Percentiles rank a stretch among this genome's conserved stretches.
Evolutionary conservation across 2,329 filamentous ascomycete genomes (phyloP).

Genomic region (Nigrograna mackinnonii): DNA sequence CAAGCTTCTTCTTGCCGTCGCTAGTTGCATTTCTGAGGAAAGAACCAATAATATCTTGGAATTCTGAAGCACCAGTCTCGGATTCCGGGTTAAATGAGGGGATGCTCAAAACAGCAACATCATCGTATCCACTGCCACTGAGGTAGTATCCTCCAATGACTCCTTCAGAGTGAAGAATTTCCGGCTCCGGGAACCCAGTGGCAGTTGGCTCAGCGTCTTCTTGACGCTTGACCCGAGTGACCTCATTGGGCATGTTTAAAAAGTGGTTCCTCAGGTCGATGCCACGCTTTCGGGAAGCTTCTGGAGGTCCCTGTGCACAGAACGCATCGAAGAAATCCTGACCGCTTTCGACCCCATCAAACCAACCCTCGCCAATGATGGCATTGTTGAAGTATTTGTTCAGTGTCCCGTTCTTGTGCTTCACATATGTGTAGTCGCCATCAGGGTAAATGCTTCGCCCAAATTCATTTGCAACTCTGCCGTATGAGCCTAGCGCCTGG

Average conservation of each 20-base stretch:
- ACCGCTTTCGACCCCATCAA: slow-evolving; percentile 34
- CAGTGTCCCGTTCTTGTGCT: slow-evolving; percentile 27
- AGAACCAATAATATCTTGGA: slow-evolving; percentile 31
- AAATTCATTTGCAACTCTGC: slow-evolving; percentile 9
- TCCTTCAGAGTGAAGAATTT: slow-evolving; percentile 24
- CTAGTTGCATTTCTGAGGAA: slow-evolving; percentile 50
- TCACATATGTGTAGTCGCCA: slow-evolving; percentile 17
- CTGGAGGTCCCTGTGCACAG: slow-evolving; percentile 12
- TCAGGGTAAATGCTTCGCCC: slow-evolving; percentile 11
- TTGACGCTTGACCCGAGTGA: slow-evolving; percentile 9
- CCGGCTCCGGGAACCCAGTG: slow-evolving; percentile 33
- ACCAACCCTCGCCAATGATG: slow-evolving; percentile 11
- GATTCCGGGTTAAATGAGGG: slow-evolving; percentile 32
- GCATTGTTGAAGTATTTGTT: slow-evolving; percentile 19
- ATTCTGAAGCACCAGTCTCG: slow-evolving; percentile 18
- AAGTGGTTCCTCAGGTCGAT: neutral
- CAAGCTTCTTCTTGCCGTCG: slow-evolving; percentile 57
- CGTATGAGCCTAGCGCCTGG: slow-evolving; percentile 11
- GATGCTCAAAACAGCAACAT: slow-evolving; percentile 47
- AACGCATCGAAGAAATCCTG: slow-evolving; percentile 38
- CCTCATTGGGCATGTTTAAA: slow-evolving; percentile 3
- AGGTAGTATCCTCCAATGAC: slow-evolving; percentile 48
- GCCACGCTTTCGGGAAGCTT: slow-evolving; percentile 3
- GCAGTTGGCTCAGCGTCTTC: slow-evolving; percentile 12
- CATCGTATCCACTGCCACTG: slow-evolving; percentile 34